Conservation (phyloP, 306 rosid genomes). For the Cucurbita argyrosperma region DNA sequence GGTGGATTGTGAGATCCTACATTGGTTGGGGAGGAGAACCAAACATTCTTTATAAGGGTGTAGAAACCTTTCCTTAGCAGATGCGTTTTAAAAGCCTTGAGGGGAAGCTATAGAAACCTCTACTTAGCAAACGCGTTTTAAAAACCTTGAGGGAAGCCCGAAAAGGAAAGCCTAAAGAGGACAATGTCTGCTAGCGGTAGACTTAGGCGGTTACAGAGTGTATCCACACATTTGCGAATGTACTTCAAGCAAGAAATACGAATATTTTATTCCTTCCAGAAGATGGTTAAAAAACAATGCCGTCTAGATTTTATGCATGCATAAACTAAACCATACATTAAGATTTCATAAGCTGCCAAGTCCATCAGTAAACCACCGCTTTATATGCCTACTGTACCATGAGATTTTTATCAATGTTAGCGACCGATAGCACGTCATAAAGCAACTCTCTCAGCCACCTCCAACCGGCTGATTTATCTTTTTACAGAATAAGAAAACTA, state of each 20-base stretch:
- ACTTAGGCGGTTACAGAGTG: too few relatives aligned
- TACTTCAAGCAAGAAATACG: neutral
- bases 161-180: too few relatives aligned
- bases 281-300: neutral
- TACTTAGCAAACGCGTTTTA: too few relatives aligned
- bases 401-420: neutral
- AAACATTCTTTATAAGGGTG: too few relatives aligned
- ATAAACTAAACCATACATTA: neutral
- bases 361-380: neutral
- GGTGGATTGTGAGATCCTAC: too few relatives aligned
- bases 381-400: neutral
- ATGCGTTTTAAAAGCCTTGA: too few relatives aligned
- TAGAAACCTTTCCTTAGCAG: too few relatives aligned
- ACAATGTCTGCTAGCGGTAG: too few relatives aligned
- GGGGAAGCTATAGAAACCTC: too few relatives aligned
- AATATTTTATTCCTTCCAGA: neutral
- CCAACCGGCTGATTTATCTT: neutral
- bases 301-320: neutral
- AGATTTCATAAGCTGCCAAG: neutral
- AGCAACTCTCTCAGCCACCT: neutral
- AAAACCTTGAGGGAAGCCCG: too few relatives aligned
- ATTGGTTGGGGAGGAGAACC: too few relatives aligned
- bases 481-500: neutral
- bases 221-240: neutral
- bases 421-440: neutral